Evolutionary conservation across 2,329 filamentous ascomycete genomes (phyloP).

Genomic region (Neodidymelliopsis sp.): DNA sequence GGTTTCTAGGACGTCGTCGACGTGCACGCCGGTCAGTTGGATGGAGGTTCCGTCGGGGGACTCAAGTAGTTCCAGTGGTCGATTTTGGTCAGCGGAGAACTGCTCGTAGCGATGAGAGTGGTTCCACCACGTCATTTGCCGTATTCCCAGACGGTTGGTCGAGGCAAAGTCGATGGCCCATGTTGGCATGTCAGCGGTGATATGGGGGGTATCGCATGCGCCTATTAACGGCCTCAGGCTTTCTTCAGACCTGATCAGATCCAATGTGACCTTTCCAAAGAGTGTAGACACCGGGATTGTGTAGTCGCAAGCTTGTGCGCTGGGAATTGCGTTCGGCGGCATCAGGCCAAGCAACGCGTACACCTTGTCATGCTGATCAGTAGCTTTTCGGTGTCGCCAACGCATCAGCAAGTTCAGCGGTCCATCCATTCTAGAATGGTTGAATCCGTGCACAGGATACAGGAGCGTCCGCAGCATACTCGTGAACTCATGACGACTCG

Average conservation of each 20-base stretch:
- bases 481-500: conserved; percentile 1
- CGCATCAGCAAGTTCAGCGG: conserved; percentile 27
- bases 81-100: conserved; percentile 15
- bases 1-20: conserved; percentile 13
- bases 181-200: conserved; percentile 8
- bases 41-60: background rate
- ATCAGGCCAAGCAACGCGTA: conserved; percentile 32
- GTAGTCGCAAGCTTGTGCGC: conserved; percentile 18
- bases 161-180: conserved; percentile 31
- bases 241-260: conserved; percentile 20
- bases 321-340: background rate
- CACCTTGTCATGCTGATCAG: conserved; percentile 34
- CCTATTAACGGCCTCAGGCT: conserved; percentile 22
- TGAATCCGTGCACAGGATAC: conserved; percentile 26
- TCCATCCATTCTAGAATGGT: conserved; percentile 11
- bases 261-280: conserved; percentile 20
- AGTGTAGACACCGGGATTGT: conserved; percentile 2
- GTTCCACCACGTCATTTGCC: conserved; percentile 30
- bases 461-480: conserved; percentile 20
- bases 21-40: background rate
- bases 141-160: conserved; percentile 20
- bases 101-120: conserved; percentile 25
- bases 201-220: conserved; percentile 21
- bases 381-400: conserved; percentile 28
- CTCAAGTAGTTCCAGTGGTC: background rate